Evolutionary conservation across 345 rosid genomes (phyloP).

Genomic region (Eucalyptus camaldulensis): DNA sequence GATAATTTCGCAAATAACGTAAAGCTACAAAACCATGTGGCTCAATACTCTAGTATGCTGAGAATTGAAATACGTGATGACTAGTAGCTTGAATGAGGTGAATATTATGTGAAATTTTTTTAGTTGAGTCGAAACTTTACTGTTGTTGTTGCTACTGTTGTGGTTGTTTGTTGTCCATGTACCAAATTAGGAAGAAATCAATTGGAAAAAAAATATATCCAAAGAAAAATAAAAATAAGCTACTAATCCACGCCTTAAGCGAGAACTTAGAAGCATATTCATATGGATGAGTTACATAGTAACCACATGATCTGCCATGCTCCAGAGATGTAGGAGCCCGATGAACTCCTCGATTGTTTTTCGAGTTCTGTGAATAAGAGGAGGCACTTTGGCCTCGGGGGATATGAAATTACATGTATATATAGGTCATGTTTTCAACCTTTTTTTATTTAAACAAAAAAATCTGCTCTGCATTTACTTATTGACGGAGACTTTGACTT

Average conservation of each 20-base stretch:
- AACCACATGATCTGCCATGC: not conserved
- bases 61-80: too few relatives aligned
- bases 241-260: rapidly evolving
- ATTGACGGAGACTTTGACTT: too few relatives aligned
- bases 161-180: not conserved
- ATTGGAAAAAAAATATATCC: not conserved
- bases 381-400: too few relatives aligned
- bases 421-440: too few relatives aligned
- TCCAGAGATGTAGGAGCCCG: rapidly evolving
- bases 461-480: too few relatives aligned
- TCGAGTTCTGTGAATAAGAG: too few relatives aligned
- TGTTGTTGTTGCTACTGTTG: rapidly evolving
- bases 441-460: too few relatives aligned
- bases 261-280: not conserved
- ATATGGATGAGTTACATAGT: rapidly evolving
- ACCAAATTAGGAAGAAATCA: too few relatives aligned
- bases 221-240: not conserved
- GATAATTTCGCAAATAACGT: rapidly evolving
- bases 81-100: rapidly evolving
- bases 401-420: too few relatives aligned
- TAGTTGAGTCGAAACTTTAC: too few relatives aligned
- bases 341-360: not conserved
- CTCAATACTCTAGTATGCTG: rapidly evolving
- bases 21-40: too few relatives aligned
- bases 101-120: too few relatives aligned